A percentile compares a stretch with the other conserved stretches of the same genome.
Evolutionary conservation across 2,329 filamentous ascomycete species (phyloP).

Genomic region (Chaetomiaceae sp.): DNA sequence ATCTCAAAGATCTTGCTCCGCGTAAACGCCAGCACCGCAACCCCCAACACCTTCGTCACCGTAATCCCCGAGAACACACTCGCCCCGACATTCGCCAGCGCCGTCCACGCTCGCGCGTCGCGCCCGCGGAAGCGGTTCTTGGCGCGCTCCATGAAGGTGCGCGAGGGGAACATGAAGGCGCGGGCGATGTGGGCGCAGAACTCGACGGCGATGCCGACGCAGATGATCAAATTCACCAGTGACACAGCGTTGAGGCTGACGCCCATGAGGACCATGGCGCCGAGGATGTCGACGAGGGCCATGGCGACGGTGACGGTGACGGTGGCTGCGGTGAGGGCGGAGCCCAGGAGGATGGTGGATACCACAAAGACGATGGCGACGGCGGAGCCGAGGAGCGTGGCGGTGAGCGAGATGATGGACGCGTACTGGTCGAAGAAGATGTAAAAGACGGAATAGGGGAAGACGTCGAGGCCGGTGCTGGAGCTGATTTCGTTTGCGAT

Average conservation of each 20-base stretch:
- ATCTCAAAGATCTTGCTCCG: conserved; percentile 98
- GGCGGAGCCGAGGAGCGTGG: conserved; percentile 73
- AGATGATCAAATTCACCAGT: conserved; percentile 94
- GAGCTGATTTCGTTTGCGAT: conserved; percentile 73
- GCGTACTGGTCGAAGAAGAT: conserved; percentile 99
- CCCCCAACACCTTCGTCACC: conserved; percentile 88
- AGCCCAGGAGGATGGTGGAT: conserved; percentile 76
- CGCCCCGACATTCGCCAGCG: conserved; percentile 88
- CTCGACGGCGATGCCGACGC: conserved; percentile 92
- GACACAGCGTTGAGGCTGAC: conserved; percentile 94
- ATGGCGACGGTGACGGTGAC: conserved; percentile 86
- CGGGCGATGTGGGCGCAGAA: conserved; percentile 97
- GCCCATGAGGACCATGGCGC: conserved; percentile 82
- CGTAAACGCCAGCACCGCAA: conserved; percentile 89
- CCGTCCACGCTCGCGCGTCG: conserved; percentile 86
- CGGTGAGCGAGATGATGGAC: conserved; percentile 75
- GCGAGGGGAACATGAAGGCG: conserved; percentile 90
- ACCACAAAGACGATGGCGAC: conserved; percentile 81
- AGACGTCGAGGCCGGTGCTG: conserved; percentile 73
- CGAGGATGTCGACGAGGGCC: conserved; percentile 91
- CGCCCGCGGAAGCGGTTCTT: conserved; percentile 73
- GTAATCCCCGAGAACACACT: conserved; percentile 97
- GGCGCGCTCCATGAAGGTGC: conserved; percentile 74
- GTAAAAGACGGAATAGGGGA: conserved; percentile 96
- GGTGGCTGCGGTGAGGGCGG: conserved; percentile 71